Evolutionary conservation across 2,329 filamentous ascomycete genomes (phyloP).

Genomic region (Diaporthe citriasiana): DNA sequence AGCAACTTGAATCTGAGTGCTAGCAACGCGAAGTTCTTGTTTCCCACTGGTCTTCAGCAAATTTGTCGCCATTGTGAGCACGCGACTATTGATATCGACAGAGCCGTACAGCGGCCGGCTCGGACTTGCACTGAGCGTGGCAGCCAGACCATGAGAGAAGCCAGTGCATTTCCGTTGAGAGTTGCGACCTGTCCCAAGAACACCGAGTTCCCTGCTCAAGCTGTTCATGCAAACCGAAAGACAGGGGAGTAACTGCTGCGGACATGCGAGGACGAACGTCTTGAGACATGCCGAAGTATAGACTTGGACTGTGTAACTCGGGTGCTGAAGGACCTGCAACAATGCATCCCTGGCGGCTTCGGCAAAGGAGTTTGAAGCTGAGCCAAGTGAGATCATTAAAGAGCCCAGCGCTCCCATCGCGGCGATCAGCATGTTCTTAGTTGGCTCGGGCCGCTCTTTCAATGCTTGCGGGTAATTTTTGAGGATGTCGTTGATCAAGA

Average conservation of each 20-base stretch:
- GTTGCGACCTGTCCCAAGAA: constrained; percentile 81
- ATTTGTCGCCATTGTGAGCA: constrained; percentile 91
- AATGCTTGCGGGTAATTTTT: constrained; percentile 95
- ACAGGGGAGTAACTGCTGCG: constrained; percentile 90
- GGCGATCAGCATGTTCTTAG: constrained; percentile 86
- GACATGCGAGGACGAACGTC: constrained; percentile 89
- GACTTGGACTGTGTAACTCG: constrained; percentile 95
- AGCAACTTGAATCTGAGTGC: constrained; percentile 96
- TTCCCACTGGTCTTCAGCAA: constrained; percentile 93
- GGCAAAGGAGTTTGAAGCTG: constrained; percentile 82
- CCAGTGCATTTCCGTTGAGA: constrained; percentile 88
- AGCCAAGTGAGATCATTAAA: constrained; percentile 84
- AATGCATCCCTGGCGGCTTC: constrained; percentile 89
- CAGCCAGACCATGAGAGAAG: constrained; percentile 91
- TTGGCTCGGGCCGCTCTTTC: constrained; percentile 88
- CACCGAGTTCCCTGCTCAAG: constrained; percentile 85
- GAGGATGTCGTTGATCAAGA: constrained; percentile 86
- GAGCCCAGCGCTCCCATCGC: constrained; percentile 84
- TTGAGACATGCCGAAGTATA: constrained; percentile 89
- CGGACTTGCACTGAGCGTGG: constrained; percentile 90
- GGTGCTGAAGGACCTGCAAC: constrained; percentile 91
- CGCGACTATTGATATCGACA: constrained; percentile 92
- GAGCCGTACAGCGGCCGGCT: constrained; percentile 92
- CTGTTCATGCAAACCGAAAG: constrained; percentile 98
- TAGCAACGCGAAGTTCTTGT: constrained; percentile 90